Base-by-base conservation (phyloP, 1,284 basidiomycete species). In the Ceratobasidium theobromae region DNA sequence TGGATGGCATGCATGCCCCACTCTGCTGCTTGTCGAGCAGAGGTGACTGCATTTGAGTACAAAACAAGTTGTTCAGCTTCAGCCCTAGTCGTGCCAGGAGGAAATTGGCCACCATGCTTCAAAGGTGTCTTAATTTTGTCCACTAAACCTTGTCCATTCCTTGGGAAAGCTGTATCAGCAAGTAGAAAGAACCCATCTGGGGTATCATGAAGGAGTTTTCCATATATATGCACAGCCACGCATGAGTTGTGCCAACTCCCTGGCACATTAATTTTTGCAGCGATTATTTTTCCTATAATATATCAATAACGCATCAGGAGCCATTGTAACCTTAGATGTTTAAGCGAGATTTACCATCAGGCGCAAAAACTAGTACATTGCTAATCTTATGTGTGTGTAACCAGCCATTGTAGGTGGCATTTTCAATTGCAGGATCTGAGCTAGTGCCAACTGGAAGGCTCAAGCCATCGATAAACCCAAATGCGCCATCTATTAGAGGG, bases 331-430 rank as follows among this genome's bases (percentile, higher is more conserved):
- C 21, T 12, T 23, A 6, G 38, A 9, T 12, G 43, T 40, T 30
- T 12, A 53, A 74, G 53, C n/a, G n/a, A n/a, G n/a, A n/a, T n/a
- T n/a, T 74, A 80, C 79, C 79, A 66, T 72, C 48, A 4, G 77
- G 70, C 0, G 73, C 68, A 70, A 78, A 76, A 0, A 67, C 71
- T 16, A 77, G 18, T 0, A 77, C 71, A 67, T 53, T 70, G 67
- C 75, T 78, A 1, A 77, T 62, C 41, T 73, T 80, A 66, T 83
- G 81, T 0, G 73, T 75, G 48, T 75, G 74, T 0, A 78, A 55
- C 81, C 81, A 84, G 0, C 80, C 78, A 75, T 82, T 83, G 68
- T 77, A 83, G 4, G 78, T 82, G 1, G 77, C 76, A 74, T 83
- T 82, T 69, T 82, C 78, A 1, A 81, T 72, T 12, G 79, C 77